phyloP scores from a whole-genome alignment of 768 basidiomycete species.

The Lentinula detonsa region DNA sequence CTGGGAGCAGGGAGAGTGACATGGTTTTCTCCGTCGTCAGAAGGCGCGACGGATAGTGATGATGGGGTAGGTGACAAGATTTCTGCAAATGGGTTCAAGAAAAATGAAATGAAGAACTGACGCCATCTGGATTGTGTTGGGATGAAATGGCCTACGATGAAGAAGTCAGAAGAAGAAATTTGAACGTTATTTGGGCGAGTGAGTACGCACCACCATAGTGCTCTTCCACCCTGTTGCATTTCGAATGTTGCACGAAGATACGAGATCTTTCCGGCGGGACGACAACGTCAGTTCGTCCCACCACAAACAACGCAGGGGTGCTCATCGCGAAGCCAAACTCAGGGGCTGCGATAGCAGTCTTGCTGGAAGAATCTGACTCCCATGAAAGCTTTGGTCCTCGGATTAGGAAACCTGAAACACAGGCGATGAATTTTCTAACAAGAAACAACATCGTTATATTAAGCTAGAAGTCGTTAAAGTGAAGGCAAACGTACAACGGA shows the following conservation, averaged over 20 bases:
- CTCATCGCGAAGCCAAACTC: background rate
- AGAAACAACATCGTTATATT: background rate
- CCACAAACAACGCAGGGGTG: background rate
- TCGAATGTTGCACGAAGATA: background rate
- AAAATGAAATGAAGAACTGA: background rate
- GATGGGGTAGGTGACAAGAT: background rate
- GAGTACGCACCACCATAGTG: background rate
- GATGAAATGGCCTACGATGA: conserved; percentile 1
- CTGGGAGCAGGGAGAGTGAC: background rate
- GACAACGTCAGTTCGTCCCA: conserved; percentile 1
- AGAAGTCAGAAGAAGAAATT: background rate
- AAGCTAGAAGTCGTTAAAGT: background rate
- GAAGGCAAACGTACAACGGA: background rate
- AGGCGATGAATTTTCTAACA: background rate
- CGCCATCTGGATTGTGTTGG: conserved; percentile 1
- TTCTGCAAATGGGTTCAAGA: background rate
- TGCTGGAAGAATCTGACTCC: background rate
- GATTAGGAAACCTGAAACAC: conserved; percentile 5
- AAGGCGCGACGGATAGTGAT: background rate
- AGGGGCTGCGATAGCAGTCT: background rate
- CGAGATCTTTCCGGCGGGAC: background rate
- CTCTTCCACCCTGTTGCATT: background rate
- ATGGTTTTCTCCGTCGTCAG: background rate
- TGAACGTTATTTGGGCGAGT: background rate
- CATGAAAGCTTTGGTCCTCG: conserved; percentile 2